Evolutionary conservation across 1,139 yeast genomes (phyloP).

Genomic region (Geotrichum klebahnii): DNA sequence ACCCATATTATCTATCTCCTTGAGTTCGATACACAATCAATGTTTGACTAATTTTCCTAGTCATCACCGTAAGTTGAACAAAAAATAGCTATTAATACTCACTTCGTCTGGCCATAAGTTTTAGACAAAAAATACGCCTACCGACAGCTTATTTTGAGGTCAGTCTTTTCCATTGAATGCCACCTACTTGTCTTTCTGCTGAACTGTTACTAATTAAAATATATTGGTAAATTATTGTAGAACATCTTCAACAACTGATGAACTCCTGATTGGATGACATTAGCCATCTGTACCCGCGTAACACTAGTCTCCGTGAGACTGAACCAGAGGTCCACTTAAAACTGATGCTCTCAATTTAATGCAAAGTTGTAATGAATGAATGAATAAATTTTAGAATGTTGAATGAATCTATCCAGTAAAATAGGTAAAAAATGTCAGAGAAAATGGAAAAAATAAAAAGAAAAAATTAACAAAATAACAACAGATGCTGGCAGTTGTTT

Average conservation of each 20-base stretch:
- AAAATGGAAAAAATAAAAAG: too few relatives aligned
- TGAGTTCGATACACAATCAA: background rate
- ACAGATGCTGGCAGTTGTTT: too few relatives aligned
- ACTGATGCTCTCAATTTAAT: slow-evolving; percentile 79
- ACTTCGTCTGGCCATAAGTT: slow-evolving; percentile 63
- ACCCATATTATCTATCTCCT: slow-evolving; percentile 39
- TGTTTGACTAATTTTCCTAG: background rate
- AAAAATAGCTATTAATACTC: slow-evolving; percentile 51
- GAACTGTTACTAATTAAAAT: background rate
- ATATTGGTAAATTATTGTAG: slow-evolving; percentile 77
- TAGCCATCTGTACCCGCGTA: slow-evolving; percentile 64
- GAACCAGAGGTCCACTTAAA: slow-evolving; percentile 85
- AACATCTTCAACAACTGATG: slow-evolving; percentile 68
- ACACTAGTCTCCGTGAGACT: slow-evolving; percentile 66
- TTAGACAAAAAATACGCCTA: slow-evolving; percentile 58
- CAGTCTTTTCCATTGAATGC: slow-evolving; percentile 23
- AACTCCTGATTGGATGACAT: slow-evolving; percentile 87
- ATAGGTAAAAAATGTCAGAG: too few relatives aligned
- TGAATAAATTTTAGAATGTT: too few relatives aligned
- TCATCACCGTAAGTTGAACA: slow-evolving; percentile 49
- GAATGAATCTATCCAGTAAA: too few relatives aligned
- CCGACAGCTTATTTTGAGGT: slow-evolving; percentile 61
- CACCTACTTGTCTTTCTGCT: slow-evolving; percentile 13
- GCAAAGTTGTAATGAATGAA: slow-evolving; percentile 53
- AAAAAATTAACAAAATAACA: too few relatives aligned